These are phyloP conservation scores for Cryptococcus sp. DNA, from an alignment of 1,284 basidiomycete species.

Conservation along the genomic window DNA sequence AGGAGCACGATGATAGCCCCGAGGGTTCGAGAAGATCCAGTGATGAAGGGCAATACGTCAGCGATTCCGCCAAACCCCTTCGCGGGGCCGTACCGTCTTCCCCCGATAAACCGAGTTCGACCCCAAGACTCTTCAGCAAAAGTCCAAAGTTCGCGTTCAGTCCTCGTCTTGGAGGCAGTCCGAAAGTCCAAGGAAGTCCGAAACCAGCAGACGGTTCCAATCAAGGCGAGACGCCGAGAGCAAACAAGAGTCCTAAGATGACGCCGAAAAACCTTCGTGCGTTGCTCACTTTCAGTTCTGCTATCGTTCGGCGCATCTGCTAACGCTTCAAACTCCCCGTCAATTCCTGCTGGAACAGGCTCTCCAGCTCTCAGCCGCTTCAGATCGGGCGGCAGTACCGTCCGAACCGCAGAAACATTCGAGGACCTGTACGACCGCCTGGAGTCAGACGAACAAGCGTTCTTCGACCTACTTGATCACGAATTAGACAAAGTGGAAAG, in stretches of 20 bases:
- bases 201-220: not conserved
- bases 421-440: conserved; percentile 46
- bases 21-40: too few relatives aligned
- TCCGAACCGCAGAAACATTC: conserved; percentile 23
- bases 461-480: conserved; percentile 71
- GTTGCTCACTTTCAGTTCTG: not conserved
- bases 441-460: conserved; percentile 63
- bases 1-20: too few relatives aligned
- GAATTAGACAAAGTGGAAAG: conserved; percentile 79
- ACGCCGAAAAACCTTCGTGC: conserved; percentile 20
- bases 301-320: too few relatives aligned
- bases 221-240: conserved; percentile 1
- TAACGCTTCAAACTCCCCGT: too few relatives aligned
- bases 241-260: conserved; percentile 3
- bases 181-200: not conserved
- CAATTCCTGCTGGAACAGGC: conserved; percentile 17
- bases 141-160: conserved; percentile 1
- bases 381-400: conserved; percentile 1
- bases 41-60: too few relatives aligned
- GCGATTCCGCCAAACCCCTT: too few relatives aligned
- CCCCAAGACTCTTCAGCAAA: not conserved
- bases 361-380: conserved; percentile 32
- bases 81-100: too few relatives aligned
- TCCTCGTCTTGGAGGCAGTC: not conserved
- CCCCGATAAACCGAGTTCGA: too few relatives aligned